Evolutionary conservation across 306 rosid species (phyloP), one percentile per base, ranked within the genome.

Genomic region (Leucaena leucocephala): DNA sequence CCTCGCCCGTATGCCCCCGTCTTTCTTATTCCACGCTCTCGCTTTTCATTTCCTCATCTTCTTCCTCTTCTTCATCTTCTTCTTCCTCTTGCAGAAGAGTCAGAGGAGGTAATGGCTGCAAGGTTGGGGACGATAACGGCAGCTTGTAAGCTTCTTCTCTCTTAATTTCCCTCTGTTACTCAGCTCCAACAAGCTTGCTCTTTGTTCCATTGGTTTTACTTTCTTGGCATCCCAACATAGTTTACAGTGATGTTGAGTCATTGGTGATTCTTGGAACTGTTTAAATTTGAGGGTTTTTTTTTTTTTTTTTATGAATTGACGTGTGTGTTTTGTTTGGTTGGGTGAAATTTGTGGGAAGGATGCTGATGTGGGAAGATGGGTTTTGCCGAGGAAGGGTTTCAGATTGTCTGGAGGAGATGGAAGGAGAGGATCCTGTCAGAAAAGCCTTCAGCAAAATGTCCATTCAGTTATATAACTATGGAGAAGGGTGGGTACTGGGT

Each of bases 401-500:
- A 67, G 94, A 88, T 39, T 90, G 97, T 82, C 75, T 92, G 63
- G 97, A 91, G 77, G 98, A 93, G 78, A 85, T 93, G 55, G 98
- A 91, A 55, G 94, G 97, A 67, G 99, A 96, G 76, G 98, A 96
- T 85, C 93, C 92, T 58, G 98, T 96, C 57, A 90, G 98, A 73
- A 96, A 90, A 78, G 85, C 94, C 81, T 96, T 96, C 94, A 90
- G 99, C 98, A 96, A 93, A 74, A 96, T 96, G 99, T 96, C 98
- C 74, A 96, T 96, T 90, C 99, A 96, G 85, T 77, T 96, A 80
- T 96, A 96, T 93, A 96, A 96, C 89, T 96, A 96, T 86, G 99
- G 99, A 93, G 99, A 96, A 93, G 99, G 99, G 99, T 96, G 98
- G 98, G 99, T 96, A 89, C 96, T 94, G 90, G 96, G 99, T 96